Percentiles rank a stretch among this genome's conserved stretches.
Conservation (phyloP, 75 land plant species). For the Cupressus sempervirens region DNA sequence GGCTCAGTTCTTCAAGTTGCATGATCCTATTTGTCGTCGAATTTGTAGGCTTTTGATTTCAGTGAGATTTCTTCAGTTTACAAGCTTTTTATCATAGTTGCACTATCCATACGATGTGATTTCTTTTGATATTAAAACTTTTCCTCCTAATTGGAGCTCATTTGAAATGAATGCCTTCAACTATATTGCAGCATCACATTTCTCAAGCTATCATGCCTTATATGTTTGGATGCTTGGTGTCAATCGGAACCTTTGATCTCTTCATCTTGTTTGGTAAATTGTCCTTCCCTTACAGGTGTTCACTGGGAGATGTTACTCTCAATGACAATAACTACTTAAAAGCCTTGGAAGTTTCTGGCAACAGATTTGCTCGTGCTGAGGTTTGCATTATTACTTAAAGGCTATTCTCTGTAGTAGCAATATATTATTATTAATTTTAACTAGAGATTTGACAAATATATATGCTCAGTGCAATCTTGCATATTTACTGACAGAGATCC, state of each 20-base stretch:
- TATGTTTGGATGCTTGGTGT: background rate
- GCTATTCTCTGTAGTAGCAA: background rate
- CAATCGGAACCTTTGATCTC: background rate
- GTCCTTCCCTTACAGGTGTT: constrained; percentile 51
- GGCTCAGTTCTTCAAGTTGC: background rate
- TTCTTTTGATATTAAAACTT: background rate
- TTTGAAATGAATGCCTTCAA: background rate
- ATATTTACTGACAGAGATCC: constrained; percentile 49
- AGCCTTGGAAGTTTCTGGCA: constrained; percentile 86
- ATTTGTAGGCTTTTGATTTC: too few species aligned
- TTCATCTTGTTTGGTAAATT: background rate
- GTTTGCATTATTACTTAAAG: constrained; percentile 19
- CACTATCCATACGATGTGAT: background rate
- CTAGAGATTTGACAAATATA: background rate
- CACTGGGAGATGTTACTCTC: constrained; percentile 87
- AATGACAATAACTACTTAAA: constrained; percentile 70
- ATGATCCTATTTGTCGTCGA: too few species aligned
- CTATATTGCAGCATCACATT: background rate
- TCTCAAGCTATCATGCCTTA: background rate
- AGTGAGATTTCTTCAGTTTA: too few species aligned
- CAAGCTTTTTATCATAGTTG: background rate
- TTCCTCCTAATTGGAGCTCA: background rate
- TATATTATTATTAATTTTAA: background rate
- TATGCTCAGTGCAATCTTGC: background rate
- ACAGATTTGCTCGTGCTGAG: constrained; percentile 81